Percentiles rank a stretch among this genome's conserved stretches.
Evolutionary conservation across 148 eudicot genomes (phyloP).

Genomic region (Dysphania ambrosioides): DNA sequence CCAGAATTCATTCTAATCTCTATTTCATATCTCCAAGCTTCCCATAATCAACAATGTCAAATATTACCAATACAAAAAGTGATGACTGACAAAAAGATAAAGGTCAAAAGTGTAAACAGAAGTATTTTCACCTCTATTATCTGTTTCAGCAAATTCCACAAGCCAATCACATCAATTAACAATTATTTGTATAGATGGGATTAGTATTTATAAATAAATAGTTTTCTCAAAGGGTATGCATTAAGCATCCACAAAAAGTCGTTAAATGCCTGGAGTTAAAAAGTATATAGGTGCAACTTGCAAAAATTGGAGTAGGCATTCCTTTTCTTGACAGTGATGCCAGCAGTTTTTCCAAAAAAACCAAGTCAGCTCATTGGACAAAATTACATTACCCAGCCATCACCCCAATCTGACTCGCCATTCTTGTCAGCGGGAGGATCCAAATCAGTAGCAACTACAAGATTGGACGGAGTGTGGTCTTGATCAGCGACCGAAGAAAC

Average conservation of each 20-base stretch:
- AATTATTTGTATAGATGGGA: slow-evolving; percentile 13
- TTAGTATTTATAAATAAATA: slow-evolving; percentile 9
- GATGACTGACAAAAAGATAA: background rate
- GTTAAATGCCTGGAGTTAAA: slow-evolving; percentile 6
- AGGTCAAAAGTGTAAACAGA: background rate
- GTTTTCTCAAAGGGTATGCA: slow-evolving; percentile 11
- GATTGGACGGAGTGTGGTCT: slow-evolving; percentile 21
- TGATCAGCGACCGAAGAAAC: slow-evolving; percentile 26
- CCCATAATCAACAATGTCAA: background rate
- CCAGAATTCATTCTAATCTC: background rate
- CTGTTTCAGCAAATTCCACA: slow-evolving; percentile 10
- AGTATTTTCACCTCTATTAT: slow-evolving; percentile 5
- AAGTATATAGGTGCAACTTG: slow-evolving; percentile 18
- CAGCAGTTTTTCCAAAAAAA: slow-evolving; percentile 8
- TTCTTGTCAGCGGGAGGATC: slow-evolving; percentile 20
- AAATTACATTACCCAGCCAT: slow-evolving; percentile 36
- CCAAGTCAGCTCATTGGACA: background rate
- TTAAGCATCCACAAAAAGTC: slow-evolving; percentile 13
- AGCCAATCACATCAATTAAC: slow-evolving; percentile 9
- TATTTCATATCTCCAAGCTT: background rate
- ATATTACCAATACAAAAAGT: background rate
- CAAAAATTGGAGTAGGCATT: slow-evolving; percentile 23
- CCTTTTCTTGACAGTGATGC: slow-evolving; percentile 9
- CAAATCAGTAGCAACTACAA: slow-evolving; percentile 23
- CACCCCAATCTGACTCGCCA: slow-evolving; percentile 34